Evolutionary conservation across 495 filamentous ascomycete genomes (phyloP), one percentile per base, ranked within the genome.

Genomic region (Bacidia gigantensis): DNA sequence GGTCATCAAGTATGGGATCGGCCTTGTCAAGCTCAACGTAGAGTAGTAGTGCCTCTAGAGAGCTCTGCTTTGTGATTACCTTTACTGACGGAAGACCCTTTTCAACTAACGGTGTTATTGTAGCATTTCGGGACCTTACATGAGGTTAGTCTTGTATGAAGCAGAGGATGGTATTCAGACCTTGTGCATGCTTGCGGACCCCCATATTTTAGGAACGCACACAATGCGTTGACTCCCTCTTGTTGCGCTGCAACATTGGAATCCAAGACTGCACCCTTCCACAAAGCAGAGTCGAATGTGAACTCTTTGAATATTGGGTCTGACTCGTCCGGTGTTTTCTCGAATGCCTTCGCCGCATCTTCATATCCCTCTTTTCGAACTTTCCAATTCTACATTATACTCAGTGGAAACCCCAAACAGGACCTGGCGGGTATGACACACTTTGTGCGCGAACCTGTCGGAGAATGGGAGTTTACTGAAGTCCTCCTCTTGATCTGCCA

Each of bases 241-340:
- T 90, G 83, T 62, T 99, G 92, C 50, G 92, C 92, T 9, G 93
- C 92, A 49, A 99, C 93, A 62, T 99, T 97, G 25, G 92, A 96
- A 66, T 99, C 92, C 47, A 83, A 81, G 3, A 89, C 89, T 0
- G 89, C 92, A 25, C 81, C 83, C 67, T 95, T 95, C 90, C 87
- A 95, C 56, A 97, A 62, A 25, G 80, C 70, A 1, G 88, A 75
- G 55, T 97, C 90, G 62, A 88, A 80, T 51, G 89, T 67, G 65
- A 96, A 97, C 7, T 87, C 85, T 48, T 77, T 74, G 54, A 97
- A 95, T 7, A 81, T 80, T 10, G 89, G 83, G 60, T 92, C 83
- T 57, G 84, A 78, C 65, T 97, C 92, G 70, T 92, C 86, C 49
- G 84, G 81, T 9, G 89, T 87, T 52, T 76, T 74, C 64, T 89